Evolutionary conservation across 1,284 basidiomycete species (phyloP), one percentile per base, ranked within the genome.

Genomic region (Trichosporon inkin): DNA sequence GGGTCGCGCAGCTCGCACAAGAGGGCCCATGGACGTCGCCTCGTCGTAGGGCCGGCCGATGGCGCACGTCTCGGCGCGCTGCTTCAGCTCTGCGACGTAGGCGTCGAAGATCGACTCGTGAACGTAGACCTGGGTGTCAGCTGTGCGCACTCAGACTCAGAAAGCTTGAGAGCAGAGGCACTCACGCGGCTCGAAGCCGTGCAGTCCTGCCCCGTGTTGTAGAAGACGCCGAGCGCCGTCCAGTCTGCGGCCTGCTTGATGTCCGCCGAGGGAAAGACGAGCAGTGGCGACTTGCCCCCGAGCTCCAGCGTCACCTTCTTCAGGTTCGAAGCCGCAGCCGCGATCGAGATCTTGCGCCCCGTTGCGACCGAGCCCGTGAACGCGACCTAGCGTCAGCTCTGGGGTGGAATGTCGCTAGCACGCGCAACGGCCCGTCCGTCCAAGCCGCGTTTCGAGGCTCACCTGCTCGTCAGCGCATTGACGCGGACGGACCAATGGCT

Each of bases 1-100:
- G n/a, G n/a, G 65, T 83, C 80, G 63, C 85, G 80, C 13, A 95
- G 92, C 80, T 99, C 88, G 92, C 65, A 98, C 96, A 71, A 94
- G 81, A 22, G 92, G 92, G 2, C 92, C 92, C 39, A 86, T 89
- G 55, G 84, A 84, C 16, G 83, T 85, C 49, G 81, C 80, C 55
- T 89, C 86, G 69, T 91, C 86, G 66, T 89, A 85, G 0, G 89
- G 90, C 71, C 76, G 57, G 28, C 89, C 90, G 57, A 93, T 84
- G 41, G 85, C 83, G 61, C 85, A 83, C 57, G 84, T 81, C 67
- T 88, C 85, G 10, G 88, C 86, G 68, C 86, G 87, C 52, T 80
- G 73, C 19, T 88, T 83, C 53, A 95, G 80, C 49, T 87, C 74
- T 44, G 81, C 76, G 52, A 93, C 70, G 75, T 94, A 94, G 72